Evolutionary conservation across 78 protist species (phyloP).

Genomic region (Dictyostelium capitatum): DNA sequence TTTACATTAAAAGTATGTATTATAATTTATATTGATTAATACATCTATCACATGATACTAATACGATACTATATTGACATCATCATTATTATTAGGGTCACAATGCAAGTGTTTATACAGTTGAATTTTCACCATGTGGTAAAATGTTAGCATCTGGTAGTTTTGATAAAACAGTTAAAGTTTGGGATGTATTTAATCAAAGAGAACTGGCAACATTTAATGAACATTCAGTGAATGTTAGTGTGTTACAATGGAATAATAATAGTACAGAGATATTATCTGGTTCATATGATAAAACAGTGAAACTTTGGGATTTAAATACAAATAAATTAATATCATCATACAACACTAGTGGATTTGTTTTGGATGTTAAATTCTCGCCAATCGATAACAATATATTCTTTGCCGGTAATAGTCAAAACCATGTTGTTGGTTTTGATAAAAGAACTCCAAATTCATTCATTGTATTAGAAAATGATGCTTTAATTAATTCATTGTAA

Average conservation of each 20-base stretch:
- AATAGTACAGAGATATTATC: constrained; percentile 60
- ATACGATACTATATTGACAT: too few relatives aligned
- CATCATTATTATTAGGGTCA: constrained; percentile 68
- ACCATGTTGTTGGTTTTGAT: constrained; percentile 68
- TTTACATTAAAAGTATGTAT: constrained; percentile 75
- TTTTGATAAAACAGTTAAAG: constrained; percentile 81
- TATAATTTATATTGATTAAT: constrained; percentile 79
- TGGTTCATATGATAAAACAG: constrained; percentile 80
- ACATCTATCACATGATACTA: too few relatives aligned
- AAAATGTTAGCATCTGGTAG: constrained; percentile 84
- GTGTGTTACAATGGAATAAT: constrained; percentile 76
- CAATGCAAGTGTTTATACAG: constrained; percentile 84
- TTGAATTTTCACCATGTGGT: constrained; percentile 84
- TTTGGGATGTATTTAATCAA: constrained; percentile 75
- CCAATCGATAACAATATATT: constrained; percentile 70
- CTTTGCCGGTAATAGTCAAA: constrained; percentile 77
- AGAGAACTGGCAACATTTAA: constrained; percentile 64
- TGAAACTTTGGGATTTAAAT: constrained; percentile 85
- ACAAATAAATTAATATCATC: background rate
- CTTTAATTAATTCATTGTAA: constrained; percentile 79
- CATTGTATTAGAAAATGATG: constrained; percentile 50
- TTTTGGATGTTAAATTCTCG: constrained; percentile 69
- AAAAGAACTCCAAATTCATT: constrained; percentile 63
- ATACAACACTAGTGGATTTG: constrained; percentile 57
- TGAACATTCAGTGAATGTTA: constrained; percentile 69